Percentiles rank a stretch among this genome's conserved stretches.
Conservation (phyloP, 1,284 basidiomycete genomes). For the Trichosporon sp. region DNA sequence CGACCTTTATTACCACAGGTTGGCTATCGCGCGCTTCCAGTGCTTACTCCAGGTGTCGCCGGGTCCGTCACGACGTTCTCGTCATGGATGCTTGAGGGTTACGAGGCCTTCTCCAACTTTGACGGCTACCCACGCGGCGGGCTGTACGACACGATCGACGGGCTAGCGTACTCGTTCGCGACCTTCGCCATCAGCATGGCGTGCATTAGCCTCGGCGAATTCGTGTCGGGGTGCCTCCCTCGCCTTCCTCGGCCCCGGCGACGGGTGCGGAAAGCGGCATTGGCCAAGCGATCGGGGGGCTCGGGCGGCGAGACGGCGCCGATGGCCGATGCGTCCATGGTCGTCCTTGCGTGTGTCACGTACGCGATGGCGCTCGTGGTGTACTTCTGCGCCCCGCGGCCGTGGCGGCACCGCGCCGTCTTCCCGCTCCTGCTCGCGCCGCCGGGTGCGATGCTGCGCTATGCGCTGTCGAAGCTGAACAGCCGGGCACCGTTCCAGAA, state of each 20-base stretch:
- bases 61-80: conserved; percentile 96
- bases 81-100: conserved; percentile 86
- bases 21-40: conserved; percentile 17
- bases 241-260: conserved; percentile 61
- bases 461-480: conserved; percentile 73
- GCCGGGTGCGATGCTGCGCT: conserved; percentile 81
- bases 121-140: conserved; percentile 60
- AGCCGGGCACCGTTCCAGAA: conserved; percentile 51
- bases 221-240: conserved; percentile 50
- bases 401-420: conserved; percentile 71
- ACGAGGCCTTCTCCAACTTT: conserved; percentile 76
- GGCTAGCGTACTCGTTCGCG: conserved; percentile 72
- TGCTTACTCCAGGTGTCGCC: conserved; percentile 67
- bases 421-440: conserved; percentile 87
- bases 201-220: conserved; percentile 36
- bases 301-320: conserved; percentile 17
- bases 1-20: conserved; percentile 85
- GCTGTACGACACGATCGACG: conserved; percentile 75
- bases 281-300: conserved; percentile 24
- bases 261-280: conserved; percentile 33
- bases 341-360: conserved; percentile 43
- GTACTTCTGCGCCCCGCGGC: conserved; percentile 68
- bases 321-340: conserved; percentile 34
- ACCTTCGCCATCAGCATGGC: conserved; percentile 67
- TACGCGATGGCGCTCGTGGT: conserved; percentile 61